Evolutionary conservation across 2,329 filamentous ascomycete genomes (phyloP).

Genomic region (Aspergillus japonicus): DNA sequence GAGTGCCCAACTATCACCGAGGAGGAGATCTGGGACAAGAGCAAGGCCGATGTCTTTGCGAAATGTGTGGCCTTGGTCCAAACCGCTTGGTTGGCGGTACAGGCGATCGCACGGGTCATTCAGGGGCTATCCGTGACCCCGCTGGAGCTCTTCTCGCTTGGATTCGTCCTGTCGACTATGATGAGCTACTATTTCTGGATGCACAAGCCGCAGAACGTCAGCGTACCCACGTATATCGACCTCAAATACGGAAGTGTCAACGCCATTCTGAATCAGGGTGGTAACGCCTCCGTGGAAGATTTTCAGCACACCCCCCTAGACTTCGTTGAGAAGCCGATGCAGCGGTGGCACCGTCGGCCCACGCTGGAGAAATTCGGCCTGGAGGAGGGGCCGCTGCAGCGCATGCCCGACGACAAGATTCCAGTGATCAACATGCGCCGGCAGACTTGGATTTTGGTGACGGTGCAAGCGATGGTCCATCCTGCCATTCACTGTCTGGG

Average conservation of each 20-base stretch:
- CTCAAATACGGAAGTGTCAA: not conserved
- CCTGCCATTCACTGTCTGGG: conserved; percentile 1
- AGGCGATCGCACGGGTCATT: not conserved
- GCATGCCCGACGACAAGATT: conserved; percentile 3
- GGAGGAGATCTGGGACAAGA: conserved; percentile 5
- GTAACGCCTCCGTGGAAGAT: not conserved
- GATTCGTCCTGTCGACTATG: conserved; percentile 3
- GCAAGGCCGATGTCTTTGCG: conserved; percentile 3
- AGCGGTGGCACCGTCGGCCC: not conserved
- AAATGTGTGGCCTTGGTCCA: conserved; percentile 4
- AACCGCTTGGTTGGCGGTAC: not conserved
- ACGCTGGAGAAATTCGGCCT: not conserved
- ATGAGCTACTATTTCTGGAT: conserved; percentile 7
- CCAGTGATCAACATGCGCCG: not conserved
- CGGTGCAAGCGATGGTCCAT: conserved; percentile 1
- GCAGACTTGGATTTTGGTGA: not conserved
- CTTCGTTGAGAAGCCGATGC: not conserved
- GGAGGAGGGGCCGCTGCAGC: not conserved
- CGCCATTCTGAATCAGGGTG: not conserved
- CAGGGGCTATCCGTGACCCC: conserved; percentile 2
- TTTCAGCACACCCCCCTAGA: conserved; percentile 1
- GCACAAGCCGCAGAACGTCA: conserved; percentile 7
- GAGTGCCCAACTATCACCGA: not conserved
- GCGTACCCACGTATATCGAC: not conserved
- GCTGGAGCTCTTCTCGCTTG: conserved; percentile 3